Conservation (phyloP, 176 grass and related monocot species). For the Elaeis guineensis region DNA sequence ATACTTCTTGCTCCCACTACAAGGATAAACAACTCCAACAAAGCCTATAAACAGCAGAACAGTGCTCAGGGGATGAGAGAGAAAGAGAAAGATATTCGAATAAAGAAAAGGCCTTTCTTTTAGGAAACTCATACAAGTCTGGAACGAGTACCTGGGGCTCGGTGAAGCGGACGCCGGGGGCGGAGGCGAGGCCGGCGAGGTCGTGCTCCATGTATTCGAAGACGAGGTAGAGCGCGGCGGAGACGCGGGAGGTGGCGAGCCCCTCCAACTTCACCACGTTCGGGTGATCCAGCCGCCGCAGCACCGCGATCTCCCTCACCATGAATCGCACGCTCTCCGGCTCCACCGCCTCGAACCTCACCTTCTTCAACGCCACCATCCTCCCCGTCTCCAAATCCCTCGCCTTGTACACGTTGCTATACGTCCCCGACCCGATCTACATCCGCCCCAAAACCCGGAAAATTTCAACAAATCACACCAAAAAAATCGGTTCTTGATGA, state of each 20-base stretch:
- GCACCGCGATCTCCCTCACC: conserved; percentile 59
- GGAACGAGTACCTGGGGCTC: conserved; percentile 28
- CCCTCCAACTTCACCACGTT: conserved; percentile 40
- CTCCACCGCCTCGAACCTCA: conserved; percentile 76
- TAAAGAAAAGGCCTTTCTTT: background rate
- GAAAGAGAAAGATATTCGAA: background rate
- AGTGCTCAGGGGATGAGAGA: background rate
- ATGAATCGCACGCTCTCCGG: conserved; percentile 85
- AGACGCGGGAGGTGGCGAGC: conserved; percentile 37
- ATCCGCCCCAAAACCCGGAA: background rate
- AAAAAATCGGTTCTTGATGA: background rate
- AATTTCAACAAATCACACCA: background rate
- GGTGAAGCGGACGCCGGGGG: conserved; percentile 31
- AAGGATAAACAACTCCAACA: no score
- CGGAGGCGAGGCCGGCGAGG: conserved; percentile 39
- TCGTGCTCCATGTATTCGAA: conserved; percentile 99
- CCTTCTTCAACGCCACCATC: conserved; percentile 76
- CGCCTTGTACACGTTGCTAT: conserved; percentile 61
- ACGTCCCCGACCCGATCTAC: conserved; percentile 57
- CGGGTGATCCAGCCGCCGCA: conserved; percentile 38
- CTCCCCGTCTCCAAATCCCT: conserved; percentile 25
- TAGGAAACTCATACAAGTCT: no score
- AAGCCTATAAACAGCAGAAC: no score
- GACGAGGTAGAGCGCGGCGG: conserved; percentile 54
- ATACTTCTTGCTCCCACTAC: no score